Percentiles rank a stretch among this genome's conserved stretches.
Conservation (phyloP, 371 early-diverging fungal genomes). For the Mucor plumbeus region DNA sequence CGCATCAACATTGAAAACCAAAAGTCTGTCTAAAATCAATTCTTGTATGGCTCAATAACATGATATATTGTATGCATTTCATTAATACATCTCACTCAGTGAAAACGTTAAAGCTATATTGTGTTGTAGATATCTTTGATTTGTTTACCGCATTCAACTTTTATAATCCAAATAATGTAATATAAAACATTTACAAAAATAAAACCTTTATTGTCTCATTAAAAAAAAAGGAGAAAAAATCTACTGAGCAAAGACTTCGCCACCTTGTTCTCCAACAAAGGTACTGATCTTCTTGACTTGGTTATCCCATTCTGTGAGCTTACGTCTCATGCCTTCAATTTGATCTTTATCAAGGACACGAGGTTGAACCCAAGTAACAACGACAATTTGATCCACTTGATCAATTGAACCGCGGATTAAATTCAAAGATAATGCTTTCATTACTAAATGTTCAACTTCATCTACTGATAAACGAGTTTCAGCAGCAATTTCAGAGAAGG, state of each 20-base stretch:
- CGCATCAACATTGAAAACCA: too few relatives aligned
- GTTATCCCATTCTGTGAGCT: conserved; percentile 38
- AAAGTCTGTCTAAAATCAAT: too few relatives aligned
- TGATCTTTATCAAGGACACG: conserved; percentile 92
- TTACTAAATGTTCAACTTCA: conserved; percentile 95
- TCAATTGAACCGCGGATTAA: conserved; percentile 95
- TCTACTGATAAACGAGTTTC: conserved; percentile 87
- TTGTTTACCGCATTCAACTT: too few relatives aligned
- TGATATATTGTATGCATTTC: too few relatives aligned
- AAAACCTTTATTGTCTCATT: neutral
- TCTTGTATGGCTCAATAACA: too few relatives aligned
- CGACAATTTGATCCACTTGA: conserved; percentile 88
- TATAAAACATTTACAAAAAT: neutral
- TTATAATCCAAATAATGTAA: too few relatives aligned
- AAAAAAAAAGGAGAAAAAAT: neutral
- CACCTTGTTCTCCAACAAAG: conserved; percentile 66
- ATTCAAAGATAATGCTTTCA: conserved; percentile 94
- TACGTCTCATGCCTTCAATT: conserved; percentile 77
- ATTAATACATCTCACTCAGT: too few relatives aligned
- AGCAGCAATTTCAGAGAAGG: conserved; percentile 85
- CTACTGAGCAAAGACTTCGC: conserved; percentile 55
- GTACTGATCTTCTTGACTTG: conserved; percentile 57
- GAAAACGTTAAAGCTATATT: too few relatives aligned
- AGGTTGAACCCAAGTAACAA: conserved; percentile 96
- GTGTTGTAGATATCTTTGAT: too few relatives aligned